Conservation (phyloP, 768 basidiomycete species). For the Ramaria sp. region DNA sequence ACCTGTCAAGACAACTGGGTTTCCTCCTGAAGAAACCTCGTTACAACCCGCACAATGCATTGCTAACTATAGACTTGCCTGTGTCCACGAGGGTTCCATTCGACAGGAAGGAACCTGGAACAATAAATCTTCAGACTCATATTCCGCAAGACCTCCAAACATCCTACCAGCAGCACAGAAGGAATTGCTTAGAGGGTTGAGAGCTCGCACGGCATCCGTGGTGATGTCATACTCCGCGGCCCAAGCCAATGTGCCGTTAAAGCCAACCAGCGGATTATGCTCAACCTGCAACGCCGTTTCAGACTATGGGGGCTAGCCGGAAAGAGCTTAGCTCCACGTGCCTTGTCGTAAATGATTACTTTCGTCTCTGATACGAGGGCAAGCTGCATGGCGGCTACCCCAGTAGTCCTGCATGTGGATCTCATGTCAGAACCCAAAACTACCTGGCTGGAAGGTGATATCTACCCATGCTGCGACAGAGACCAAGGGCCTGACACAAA, state of each 20-base stretch:
- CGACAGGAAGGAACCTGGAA: background rate
- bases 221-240: constrained; percentile 2
- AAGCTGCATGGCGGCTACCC: background rate
- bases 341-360: constrained; percentile 4
- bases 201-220: background rate
- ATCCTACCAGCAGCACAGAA: constrained; percentile 3
- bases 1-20: constrained; percentile 3
- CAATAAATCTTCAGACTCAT: background rate
- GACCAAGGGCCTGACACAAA: constrained; percentile 9
- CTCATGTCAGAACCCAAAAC: background rate
- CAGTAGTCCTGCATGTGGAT: background rate
- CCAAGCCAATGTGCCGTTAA: background rate
- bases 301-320: background rate
- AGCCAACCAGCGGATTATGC: background rate
- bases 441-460: background rate
- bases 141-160: background rate
- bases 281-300: background rate
- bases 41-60: background rate
- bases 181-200: background rate
- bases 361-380: constrained; percentile 3
- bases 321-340: background rate
- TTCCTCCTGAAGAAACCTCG: background rate
- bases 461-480: constrained; percentile 6
- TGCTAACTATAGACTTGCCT: background rate
- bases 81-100: constrained; percentile 4